phyloP scores from a whole-genome alignment of 169 alveolate genomes.

The Perkinsus chesapeaki region DNA sequence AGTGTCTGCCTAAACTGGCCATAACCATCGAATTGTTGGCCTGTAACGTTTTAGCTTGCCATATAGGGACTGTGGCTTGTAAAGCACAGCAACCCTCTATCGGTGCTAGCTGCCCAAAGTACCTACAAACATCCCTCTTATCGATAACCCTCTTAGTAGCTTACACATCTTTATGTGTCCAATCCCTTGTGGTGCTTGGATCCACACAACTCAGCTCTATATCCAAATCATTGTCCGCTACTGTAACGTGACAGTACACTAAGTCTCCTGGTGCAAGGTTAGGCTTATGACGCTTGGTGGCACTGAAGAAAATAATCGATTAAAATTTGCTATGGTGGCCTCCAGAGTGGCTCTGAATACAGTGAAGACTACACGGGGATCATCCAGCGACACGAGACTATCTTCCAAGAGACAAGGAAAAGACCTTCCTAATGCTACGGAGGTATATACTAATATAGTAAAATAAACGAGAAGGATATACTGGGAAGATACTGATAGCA shows the following conservation, averaged over 20 bases:
- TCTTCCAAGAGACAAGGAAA: no score
- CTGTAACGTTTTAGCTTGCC: not conserved
- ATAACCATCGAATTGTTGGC: not conserved
- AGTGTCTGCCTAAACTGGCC: not conserved
- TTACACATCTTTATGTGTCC: not conserved
- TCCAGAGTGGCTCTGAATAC: no score
- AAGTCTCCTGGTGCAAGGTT: not conserved
- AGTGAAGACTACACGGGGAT: no score
- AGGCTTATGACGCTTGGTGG: not conserved
- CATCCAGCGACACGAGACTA: no score
- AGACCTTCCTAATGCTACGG: no score
- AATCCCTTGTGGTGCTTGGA: not conserved
- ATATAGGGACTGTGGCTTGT: not conserved
- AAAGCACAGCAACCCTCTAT: not conserved
- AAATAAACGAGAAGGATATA: no score
- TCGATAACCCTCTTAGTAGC: not conserved
- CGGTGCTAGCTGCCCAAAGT: not conserved
- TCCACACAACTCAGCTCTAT: not conserved
- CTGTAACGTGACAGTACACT: not conserved
- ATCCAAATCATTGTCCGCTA: not conserved
- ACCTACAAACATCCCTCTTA: not conserved
- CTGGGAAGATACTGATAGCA: no score
- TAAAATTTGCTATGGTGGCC: no score
- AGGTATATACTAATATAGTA: no score
- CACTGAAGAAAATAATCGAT: not conserved